These are phyloP conservation scores for Trichoderma gamsii DNA, from an alignment of 495 filamentous ascomycete species.

Conservation along the genomic window DNA sequence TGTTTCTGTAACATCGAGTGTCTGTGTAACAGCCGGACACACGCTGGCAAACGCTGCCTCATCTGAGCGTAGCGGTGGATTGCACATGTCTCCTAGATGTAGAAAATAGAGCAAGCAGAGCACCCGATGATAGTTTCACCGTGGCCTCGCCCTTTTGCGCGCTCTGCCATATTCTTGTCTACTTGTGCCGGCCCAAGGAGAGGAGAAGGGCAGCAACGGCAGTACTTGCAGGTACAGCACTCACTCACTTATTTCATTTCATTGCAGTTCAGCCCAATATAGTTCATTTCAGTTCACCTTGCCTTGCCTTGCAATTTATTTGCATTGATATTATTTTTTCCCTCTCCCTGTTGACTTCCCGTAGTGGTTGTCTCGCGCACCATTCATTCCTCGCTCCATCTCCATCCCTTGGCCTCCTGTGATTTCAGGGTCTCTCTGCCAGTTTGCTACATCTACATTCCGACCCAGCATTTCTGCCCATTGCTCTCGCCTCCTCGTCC, in stretches of 20 bases:
- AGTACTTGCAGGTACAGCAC: no score
- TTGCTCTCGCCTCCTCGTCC: not conserved
- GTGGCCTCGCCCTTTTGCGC: not conserved
- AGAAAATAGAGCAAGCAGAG: not conserved
- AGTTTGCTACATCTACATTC: conserved; percentile 11
- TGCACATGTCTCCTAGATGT: not conserved
- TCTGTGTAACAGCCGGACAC: not conserved
- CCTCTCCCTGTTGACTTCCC: not conserved
- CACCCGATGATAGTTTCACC: not conserved
- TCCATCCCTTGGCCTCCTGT: conserved; percentile 8
- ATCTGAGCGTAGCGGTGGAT: not conserved
- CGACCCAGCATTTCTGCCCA: conserved; percentile 7
- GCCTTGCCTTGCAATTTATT: no score
- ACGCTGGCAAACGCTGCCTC: not conserved
- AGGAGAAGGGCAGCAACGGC: no score
- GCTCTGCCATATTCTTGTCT: not conserved
- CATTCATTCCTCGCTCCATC: not conserved
- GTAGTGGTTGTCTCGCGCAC: not conserved
- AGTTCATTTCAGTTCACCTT: no score
- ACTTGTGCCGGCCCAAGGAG: no score
- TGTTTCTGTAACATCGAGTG: not conserved
- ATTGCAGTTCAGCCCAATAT: no score
- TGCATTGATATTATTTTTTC: not conserved
- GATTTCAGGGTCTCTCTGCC: not conserved
- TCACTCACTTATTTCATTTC: no score